A percentile compares a stretch with the other conserved stretches of the same genome.
These are phyloP conservation scores for Ilyonectria sp. DNA, from an alignment of 2,329 filamentous ascomycete genomes.

Conservation along the genomic window DNA sequence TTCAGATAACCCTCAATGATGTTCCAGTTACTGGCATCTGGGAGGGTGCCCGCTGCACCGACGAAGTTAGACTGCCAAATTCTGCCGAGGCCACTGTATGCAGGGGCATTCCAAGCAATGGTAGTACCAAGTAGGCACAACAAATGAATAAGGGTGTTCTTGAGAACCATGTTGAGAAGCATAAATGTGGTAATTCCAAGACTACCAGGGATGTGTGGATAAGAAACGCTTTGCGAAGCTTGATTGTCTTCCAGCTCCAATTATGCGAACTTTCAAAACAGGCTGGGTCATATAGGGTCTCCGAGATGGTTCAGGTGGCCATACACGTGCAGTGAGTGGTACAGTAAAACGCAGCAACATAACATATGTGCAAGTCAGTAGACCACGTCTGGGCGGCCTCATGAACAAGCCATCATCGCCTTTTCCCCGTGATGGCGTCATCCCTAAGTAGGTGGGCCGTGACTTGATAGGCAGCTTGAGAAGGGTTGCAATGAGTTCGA, in stretches of 20 bases:
- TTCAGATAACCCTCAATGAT: slow-evolving; percentile 56
- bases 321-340: neutral
- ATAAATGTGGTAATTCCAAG: neutral
- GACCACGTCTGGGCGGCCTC: neutral
- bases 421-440: neutral
- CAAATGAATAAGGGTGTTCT: neutral
- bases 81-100: slow-evolving; percentile 56
- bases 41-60: slow-evolving; percentile 54
- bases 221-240: neutral
- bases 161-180: neutral
- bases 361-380: neutral
- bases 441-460: neutral
- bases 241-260: neutral
- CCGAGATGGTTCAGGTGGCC: neutral
- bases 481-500: neutral
- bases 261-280: neutral
- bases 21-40: slow-evolving; percentile 61
- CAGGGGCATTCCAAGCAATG: slow-evolving; percentile 49
- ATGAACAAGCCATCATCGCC: neutral
- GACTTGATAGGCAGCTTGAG: neutral
- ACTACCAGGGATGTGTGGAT: neutral
- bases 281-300: neutral
- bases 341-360: neutral
- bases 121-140: neutral
- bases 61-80: slow-evolving; percentile 63